Percentiles rank a stretch among this genome's conserved stretches.
Evolutionary conservation across 352 stramenopile species (phyloP).

Genomic region (Globisporangium ultimum): DNA sequence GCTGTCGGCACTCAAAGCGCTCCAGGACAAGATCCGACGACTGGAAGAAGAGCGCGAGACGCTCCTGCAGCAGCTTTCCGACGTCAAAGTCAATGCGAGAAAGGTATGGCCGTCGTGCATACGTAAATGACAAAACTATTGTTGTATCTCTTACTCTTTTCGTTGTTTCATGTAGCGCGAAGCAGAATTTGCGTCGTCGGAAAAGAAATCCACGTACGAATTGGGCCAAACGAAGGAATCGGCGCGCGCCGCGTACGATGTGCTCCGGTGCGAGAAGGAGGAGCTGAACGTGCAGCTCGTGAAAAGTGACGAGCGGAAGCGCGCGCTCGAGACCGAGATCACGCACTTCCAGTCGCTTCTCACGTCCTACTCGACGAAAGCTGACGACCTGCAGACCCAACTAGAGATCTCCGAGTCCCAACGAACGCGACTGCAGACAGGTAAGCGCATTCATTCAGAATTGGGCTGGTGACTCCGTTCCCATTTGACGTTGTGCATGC

Average conservation of each 20-base stretch:
- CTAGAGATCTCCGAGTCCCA: conserved; percentile 45
- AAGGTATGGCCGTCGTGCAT: conserved; percentile 27
- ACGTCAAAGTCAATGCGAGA: conserved; percentile 42
- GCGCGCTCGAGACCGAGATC: conserved; percentile 40
- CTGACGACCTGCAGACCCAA: conserved; percentile 47
- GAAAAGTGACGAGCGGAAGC: conserved; percentile 40
- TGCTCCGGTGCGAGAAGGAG: conserved; percentile 51
- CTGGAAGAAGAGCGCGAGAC: conserved; percentile 63
- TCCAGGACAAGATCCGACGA: conserved; percentile 75
- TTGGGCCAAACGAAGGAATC: conserved; percentile 66
- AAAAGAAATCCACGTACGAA: conserved; percentile 75
- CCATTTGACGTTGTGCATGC: not conserved
- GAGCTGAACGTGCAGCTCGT: conserved; percentile 59
- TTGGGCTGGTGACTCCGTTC: not conserved
- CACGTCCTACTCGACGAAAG: conserved; percentile 47
- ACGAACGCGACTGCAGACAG: conserved; percentile 25
- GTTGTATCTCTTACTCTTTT: not conserved
- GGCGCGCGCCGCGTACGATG: conserved; percentile 58
- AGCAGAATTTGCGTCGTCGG: conserved; percentile 38
- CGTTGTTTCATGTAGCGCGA: conserved; percentile 22
- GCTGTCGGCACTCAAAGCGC: conserved; percentile 66
- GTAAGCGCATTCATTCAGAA: conserved; percentile 12
- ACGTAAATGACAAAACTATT: too few relatives aligned
- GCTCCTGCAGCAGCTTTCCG: conserved; percentile 57
- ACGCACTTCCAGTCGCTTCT: conserved; percentile 48